These are phyloP conservation scores for Exophiala dermatitidis DNA, from an alignment of 2,329 filamentous ascomycete genomes.

Conservation along the genomic window DNA sequence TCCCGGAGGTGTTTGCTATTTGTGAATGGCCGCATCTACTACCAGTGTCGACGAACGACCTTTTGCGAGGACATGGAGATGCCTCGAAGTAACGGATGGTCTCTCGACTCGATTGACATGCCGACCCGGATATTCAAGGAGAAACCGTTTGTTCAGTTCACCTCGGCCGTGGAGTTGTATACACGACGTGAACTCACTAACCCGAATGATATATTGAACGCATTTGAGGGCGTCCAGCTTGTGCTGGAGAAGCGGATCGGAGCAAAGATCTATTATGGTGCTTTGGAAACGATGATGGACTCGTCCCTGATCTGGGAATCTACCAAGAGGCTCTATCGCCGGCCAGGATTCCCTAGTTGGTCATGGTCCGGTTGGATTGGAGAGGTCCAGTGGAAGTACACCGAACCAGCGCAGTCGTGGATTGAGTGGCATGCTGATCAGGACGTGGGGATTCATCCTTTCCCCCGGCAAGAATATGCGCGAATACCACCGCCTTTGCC, in stretches of 20 bases:
- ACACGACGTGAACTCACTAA: slow-evolving; percentile 27
- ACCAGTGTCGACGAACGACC: slow-evolving; percentile 26
- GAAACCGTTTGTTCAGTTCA: slow-evolving; percentile 27
- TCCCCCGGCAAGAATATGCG: slow-evolving; percentile 19
- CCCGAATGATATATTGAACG: slow-evolving; percentile 24
- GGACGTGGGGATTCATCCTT: slow-evolving; percentile 13
- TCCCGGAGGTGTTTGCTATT: slow-evolving; percentile 35
- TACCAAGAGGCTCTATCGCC: slow-evolving; percentile 22
- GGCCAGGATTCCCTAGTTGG: slow-evolving; percentile 24
- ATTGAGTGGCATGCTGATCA: slow-evolving; percentile 26
- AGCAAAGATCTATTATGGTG: slow-evolving; percentile 22
- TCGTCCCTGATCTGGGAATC: slow-evolving; percentile 27
- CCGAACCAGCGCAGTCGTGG: slow-evolving; percentile 24
- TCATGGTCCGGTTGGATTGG: slow-evolving; percentile 28
- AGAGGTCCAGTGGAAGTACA: slow-evolving; percentile 28
- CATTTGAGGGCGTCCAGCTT: slow-evolving; percentile 25
- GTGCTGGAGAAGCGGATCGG: slow-evolving; percentile 26
- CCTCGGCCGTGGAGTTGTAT: slow-evolving; percentile 27
- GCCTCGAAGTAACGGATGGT: slow-evolving; percentile 24
- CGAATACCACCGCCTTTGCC: slow-evolving; percentile 21
- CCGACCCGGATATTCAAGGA: slow-evolving; percentile 26
- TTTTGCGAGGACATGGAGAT: slow-evolving; percentile 28
- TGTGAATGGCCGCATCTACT: slow-evolving; percentile 28
- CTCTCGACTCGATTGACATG: slow-evolving; percentile 27
- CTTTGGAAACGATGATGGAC: slow-evolving; percentile 25